Percentiles rank a stretch among this genome's conserved stretches.
These are phyloP conservation scores for Vaccinium corymbosum DNA, from an alignment of 148 eudicot species.

Conservation along the genomic window DNA sequence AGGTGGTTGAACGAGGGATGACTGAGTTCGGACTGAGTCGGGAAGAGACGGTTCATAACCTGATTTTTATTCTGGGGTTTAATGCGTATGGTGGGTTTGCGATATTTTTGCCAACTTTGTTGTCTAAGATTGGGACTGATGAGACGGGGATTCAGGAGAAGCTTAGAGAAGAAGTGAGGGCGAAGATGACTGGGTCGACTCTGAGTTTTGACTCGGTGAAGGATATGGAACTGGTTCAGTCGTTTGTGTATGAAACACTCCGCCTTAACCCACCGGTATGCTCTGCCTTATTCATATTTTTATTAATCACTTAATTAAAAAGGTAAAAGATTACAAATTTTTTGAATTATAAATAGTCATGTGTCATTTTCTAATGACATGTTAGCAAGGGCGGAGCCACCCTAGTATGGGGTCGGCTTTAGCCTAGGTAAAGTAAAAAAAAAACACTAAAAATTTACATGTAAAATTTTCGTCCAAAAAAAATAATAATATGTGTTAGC, in stretches of 20 bases:
- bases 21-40: slow-evolving; percentile 51
- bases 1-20: slow-evolving; percentile 39
- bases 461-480: no score
- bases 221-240: slow-evolving; percentile 53
- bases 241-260: slow-evolving; percentile 76
- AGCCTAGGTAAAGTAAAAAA: no score
- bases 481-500: no score
- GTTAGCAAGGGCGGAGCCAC: no score
- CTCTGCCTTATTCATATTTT: no score
- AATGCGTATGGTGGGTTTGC: slow-evolving; percentile 81
- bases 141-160: slow-evolving; percentile 39
- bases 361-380: no score
- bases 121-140: slow-evolving; percentile 35
- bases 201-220: slow-evolving; percentile 41
- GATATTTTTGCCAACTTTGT: slow-evolving; percentile 40
- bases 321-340: no score
- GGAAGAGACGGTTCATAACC: slow-evolving; percentile 61
- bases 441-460: no score
- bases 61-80: slow-evolving; percentile 69
- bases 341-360: no score
- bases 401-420: no score
- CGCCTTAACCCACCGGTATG: slow-evolving; percentile 66
- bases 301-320: no score
- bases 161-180: slow-evolving; percentile 55
- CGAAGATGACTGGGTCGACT: slow-evolving; percentile 19